Evolutionary conservation across 768 basidiomycete genomes (phyloP).

Genomic region (Mycena metata): DNA sequence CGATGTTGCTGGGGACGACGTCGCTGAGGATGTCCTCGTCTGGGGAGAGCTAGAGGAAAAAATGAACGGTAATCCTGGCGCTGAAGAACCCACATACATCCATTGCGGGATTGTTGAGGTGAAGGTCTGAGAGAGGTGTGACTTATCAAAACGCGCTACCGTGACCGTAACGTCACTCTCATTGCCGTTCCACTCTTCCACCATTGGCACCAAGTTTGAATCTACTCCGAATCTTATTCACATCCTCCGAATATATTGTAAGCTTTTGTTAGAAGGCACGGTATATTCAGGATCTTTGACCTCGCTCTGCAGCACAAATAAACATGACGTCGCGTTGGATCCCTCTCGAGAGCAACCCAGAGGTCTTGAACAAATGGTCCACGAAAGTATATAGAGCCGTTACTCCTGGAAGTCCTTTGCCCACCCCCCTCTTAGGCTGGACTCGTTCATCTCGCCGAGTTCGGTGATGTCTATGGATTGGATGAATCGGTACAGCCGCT

Average conservation of each 20-base stretch:
- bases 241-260: too few species aligned
- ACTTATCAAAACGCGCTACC: neutral
- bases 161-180: too few species aligned
- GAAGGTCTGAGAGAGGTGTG: neutral
- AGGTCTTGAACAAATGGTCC: slow-evolving; percentile 77
- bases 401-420: too few species aligned
- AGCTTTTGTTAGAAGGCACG: too few species aligned
- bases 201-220: neutral
- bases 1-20: slow-evolving; percentile 91
- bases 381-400: slow-evolving; percentile 44
- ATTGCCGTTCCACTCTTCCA: neutral
- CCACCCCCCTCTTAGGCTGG: slow-evolving; percentile 56
- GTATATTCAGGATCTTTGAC: too few species aligned
- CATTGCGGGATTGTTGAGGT: slow-evolving; percentile 1
- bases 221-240: too few species aligned
- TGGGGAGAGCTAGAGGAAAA: slow-evolving; percentile 42
- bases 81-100: slow-evolving; percentile 1
- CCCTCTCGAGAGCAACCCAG: slow-evolving; percentile 83
- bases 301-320: too few species aligned
- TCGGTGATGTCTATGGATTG: slow-evolving; percentile 81
- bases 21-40: slow-evolving; percentile 92
- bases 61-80: neutral
- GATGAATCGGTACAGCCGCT: slow-evolving; percentile 67
- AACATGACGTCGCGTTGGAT: slow-evolving; percentile 66
- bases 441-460: slow-evolving; percentile 64